These are phyloP conservation scores for Cladorrhinum sp. DNA, from an alignment of 2,329 filamentous ascomycete species.

Conservation along the genomic window DNA sequence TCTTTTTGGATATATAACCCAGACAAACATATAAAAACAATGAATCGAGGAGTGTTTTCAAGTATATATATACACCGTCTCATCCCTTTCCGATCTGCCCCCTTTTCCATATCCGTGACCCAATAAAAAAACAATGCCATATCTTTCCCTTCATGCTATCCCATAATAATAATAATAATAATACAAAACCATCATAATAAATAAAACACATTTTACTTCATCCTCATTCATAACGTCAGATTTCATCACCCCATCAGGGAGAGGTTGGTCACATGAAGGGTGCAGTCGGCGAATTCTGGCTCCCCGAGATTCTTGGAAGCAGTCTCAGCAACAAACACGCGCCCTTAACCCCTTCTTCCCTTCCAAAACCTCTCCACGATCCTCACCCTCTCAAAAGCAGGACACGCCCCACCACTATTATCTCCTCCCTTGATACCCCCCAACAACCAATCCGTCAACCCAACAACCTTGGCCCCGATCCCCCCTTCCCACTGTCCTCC, in stretches of 20 bases:
- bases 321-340: constrained; percentile 42
- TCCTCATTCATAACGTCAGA: too few species aligned
- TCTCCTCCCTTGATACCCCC: constrained; percentile 59
- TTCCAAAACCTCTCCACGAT: not conserved
- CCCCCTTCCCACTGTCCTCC: constrained; percentile 78
- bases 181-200: not conserved
- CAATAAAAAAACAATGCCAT: not conserved
- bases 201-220: too few species aligned
- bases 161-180: not conserved
- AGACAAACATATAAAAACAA: not conserved
- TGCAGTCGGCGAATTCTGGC: constrained; percentile 95
- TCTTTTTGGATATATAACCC: not conserved
- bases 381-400: constrained; percentile 22
- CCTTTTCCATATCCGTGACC: not conserved
- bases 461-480: constrained; percentile 78
- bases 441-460: constrained; percentile 89
- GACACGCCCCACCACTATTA: constrained; percentile 16
- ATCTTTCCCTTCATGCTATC: not conserved
- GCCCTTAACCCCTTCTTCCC: constrained; percentile 10
- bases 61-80: not conserved
- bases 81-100: not conserved
- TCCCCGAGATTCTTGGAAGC: constrained; percentile 95
- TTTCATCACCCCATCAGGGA: constrained; percentile 82
- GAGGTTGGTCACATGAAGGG: constrained; percentile 99
- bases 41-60: constrained; percentile 4